phyloP scores from a whole-genome alignment of 2,329 filamentous ascomycete species.

The Xylaria sp. region DNA sequence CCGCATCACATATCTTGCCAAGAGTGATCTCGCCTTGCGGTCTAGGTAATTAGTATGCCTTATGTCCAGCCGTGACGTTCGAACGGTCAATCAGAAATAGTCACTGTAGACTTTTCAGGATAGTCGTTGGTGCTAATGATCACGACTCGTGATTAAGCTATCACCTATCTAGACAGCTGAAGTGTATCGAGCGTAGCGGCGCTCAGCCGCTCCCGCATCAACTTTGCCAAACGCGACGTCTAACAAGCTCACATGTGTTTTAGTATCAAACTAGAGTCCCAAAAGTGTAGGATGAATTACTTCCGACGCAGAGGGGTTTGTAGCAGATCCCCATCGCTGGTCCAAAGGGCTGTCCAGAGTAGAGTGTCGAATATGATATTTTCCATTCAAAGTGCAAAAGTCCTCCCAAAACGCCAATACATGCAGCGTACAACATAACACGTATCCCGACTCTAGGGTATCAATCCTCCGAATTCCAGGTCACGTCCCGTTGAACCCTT shows the following conservation, averaged over 20 bases:
- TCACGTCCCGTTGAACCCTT: conserved; percentile 38
- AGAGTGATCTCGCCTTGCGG: not conserved
- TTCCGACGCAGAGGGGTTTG: not conserved
- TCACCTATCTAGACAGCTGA: conserved; percentile 10
- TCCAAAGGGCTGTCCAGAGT: conserved; percentile 4
- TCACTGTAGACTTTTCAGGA: not conserved
- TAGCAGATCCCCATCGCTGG: not conserved
- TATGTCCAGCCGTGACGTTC: not conserved
- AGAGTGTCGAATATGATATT: conserved; percentile 16
- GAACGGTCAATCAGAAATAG: not conserved
- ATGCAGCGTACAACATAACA: conserved; percentile 31
- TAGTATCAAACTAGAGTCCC: not conserved
- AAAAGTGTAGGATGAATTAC: not conserved
- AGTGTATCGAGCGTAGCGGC: not conserved
- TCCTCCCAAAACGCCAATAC: conserved; percentile 24
- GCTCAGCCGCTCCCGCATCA: conserved; percentile 7
- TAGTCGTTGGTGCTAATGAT: not conserved
- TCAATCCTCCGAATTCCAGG: conserved; percentile 34
- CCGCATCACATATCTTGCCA: not conserved
- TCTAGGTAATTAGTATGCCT: not conserved
- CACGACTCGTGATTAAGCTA: not conserved
- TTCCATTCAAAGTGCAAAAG: conserved; percentile 1
- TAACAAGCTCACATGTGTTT: not conserved
- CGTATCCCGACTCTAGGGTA: conserved; percentile 19
- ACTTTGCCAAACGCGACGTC: not conserved